A percentile compares a stretch with the other conserved stretches of the same genome.
Conservation (phyloP, 352 stramenopile species). For the Peronospora farinosa region DNA sequence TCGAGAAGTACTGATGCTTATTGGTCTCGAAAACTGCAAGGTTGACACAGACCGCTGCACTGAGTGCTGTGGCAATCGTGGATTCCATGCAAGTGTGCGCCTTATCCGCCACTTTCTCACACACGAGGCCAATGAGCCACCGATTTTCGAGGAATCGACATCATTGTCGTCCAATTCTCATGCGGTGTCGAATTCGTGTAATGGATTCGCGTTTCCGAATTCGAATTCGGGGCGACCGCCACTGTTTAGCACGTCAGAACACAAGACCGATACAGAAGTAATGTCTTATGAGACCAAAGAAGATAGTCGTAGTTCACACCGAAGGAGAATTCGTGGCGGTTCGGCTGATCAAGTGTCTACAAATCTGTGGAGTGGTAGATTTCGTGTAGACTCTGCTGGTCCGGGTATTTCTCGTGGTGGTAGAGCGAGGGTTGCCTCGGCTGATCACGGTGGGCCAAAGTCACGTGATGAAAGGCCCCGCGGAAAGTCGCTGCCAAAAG, state of each 20-base stretch:
- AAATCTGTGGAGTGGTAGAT: slow-evolving; percentile 15
- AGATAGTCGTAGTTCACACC: slow-evolving; percentile 26
- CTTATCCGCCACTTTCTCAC: slow-evolving; percentile 72
- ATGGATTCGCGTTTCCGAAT: slow-evolving; percentile 28
- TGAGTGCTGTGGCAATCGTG: slow-evolving; percentile 65
- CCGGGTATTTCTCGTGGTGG: slow-evolving; percentile 10
- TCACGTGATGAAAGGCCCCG: slow-evolving; percentile 16
- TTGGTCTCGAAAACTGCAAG: slow-evolving; percentile 76
- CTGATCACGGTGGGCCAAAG: slow-evolving; percentile 12
- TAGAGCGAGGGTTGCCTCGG: slow-evolving; percentile 16
- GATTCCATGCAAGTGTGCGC: slow-evolving; percentile 57
- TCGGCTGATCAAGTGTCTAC: slow-evolving; percentile 19
- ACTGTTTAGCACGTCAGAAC: slow-evolving; percentile 53
- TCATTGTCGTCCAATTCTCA: slow-evolving; percentile 18
- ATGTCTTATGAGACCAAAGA: slow-evolving; percentile 25
- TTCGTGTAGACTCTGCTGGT: slow-evolving; percentile 15
- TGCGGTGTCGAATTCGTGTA: slow-evolving; percentile 26
- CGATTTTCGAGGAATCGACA: slow-evolving; percentile 51
- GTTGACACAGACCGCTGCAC: slow-evolving; percentile 49
- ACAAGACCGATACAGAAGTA: slow-evolving; percentile 32
- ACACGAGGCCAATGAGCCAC: slow-evolving; percentile 67
- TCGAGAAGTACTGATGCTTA: slow-evolving; percentile 73
- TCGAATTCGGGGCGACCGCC: slow-evolving; percentile 27
- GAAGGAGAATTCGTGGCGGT: slow-evolving; percentile 41
- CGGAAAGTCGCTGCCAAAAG: slow-evolving; percentile 16